These are phyloP conservation scores for Mortierella antarctica DNA, from an alignment of 192 early-diverging fungal species.

Conservation along the genomic window DNA sequence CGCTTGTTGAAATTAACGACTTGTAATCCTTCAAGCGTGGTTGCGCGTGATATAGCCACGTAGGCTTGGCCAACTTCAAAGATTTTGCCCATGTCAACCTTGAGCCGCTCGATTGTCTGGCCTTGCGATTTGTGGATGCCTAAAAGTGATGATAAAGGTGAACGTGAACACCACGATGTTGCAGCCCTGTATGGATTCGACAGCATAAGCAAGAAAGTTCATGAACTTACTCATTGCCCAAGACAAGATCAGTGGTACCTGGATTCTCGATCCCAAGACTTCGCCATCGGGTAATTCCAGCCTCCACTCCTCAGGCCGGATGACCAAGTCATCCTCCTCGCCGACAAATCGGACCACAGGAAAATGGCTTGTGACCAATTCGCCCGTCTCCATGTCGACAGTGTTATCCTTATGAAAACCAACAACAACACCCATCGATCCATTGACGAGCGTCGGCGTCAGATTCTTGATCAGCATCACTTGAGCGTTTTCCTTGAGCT, in stretches of 20 bases:
- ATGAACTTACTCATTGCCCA: slow-evolving; percentile 80
- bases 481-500: slow-evolving; percentile 81
- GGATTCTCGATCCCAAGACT: slow-evolving; percentile 46
- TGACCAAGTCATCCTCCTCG: slow-evolving; percentile 41
- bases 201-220: background rate
- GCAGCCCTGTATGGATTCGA: background rate
- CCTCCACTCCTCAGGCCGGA: slow-evolving; percentile 45
- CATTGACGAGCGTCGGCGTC: slow-evolving; percentile 76
- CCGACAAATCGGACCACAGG: slow-evolving; percentile 32
- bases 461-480: slow-evolving; percentile 90
- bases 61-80: slow-evolving; percentile 75
- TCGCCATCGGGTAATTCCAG: slow-evolving; percentile 43
- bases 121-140: slow-evolving; percentile 89
- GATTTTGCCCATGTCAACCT: slow-evolving; percentile 78
- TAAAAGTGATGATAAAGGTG: background rate
- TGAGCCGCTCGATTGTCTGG: slow-evolving; percentile 81
- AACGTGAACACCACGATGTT: background rate
- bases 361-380: slow-evolving; percentile 16
- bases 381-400: background rate
- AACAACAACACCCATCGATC: slow-evolving; percentile 75
- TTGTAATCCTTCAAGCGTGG: slow-evolving; percentile 73
- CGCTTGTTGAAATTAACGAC: slow-evolving; percentile 71
- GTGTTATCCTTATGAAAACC: slow-evolving; percentile 51
- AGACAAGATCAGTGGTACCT: slow-evolving; percentile 80
- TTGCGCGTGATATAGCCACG: slow-evolving; percentile 83